These are phyloP conservation scores for Sclerotiophoma versabilis DNA, from an alignment of 2,329 filamentous ascomycete species.

Conservation along the genomic window DNA sequence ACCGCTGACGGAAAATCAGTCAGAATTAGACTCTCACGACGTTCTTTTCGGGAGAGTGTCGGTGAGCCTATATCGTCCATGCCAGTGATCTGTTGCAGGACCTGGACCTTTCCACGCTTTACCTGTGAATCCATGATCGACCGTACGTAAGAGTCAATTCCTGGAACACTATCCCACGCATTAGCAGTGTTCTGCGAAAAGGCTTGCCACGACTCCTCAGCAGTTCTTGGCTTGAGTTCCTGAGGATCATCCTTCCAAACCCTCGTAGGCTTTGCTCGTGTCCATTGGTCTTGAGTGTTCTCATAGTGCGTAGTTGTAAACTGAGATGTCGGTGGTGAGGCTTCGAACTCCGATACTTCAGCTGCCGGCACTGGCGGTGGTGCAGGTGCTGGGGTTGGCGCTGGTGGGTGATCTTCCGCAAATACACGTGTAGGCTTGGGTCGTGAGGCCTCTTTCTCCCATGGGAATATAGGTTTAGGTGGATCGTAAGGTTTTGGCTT, in stretches of 20 bases:
- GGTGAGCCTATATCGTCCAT: constrained; percentile 45
- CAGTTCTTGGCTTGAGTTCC: constrained; percentile 28
- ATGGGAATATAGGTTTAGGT: constrained; percentile 82
- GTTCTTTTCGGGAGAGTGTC: constrained; percentile 40
- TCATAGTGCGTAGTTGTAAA: constrained; percentile 45
- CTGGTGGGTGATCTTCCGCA: constrained; percentile 58
- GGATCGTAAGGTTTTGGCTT: constrained; percentile 65
- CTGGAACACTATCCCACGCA: constrained; percentile 90
- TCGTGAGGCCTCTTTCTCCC: constrained; percentile 75
- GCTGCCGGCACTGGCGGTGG: constrained; percentile 8
- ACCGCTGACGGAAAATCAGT: constrained; percentile 86
- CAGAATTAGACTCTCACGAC: constrained; percentile 68
- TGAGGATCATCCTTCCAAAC: constrained; percentile 15
- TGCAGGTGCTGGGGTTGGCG: constrained; percentile 50
- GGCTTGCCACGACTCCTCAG: constrained; percentile 71
- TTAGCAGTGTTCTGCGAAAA: constrained; percentile 73
- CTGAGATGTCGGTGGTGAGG: constrained; percentile 28
- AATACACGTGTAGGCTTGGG: constrained; percentile 72
- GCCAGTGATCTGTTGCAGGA: constrained; percentile 40
- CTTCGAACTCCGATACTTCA: constrained; percentile 35
- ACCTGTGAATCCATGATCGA: constrained; percentile 69
- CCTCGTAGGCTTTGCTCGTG: constrained; percentile 14
- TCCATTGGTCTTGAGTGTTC: constrained; percentile 19
- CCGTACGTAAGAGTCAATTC: constrained; percentile 88
- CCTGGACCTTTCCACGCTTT: constrained; percentile 57